Evolutionary conservation across 176 grass and related monocot species (phyloP).

Genomic region (Canna indica): DNA sequence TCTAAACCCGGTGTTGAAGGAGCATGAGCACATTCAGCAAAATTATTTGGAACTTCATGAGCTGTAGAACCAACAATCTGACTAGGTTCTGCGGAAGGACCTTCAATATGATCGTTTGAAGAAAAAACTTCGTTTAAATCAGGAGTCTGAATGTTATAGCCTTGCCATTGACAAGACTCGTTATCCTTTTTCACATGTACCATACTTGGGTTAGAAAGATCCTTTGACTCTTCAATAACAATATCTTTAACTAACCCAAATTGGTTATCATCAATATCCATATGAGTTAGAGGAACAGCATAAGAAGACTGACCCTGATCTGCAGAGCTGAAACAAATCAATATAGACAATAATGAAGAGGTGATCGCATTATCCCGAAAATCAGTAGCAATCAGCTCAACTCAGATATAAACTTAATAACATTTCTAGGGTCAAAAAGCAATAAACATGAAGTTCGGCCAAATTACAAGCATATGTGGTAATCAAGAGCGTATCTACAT

Average conservation of each 20-base stretch:
- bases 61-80: slow-evolving; percentile 32
- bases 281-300: slow-evolving; percentile 38
- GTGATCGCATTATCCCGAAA: not conserved
- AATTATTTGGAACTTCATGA: slow-evolving; percentile 43
- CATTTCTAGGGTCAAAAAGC: not conserved
- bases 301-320: slow-evolving; percentile 46
- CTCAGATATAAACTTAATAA: not conserved
- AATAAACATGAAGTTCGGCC: not conserved
- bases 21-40: slow-evolving; percentile 57
- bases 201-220: slow-evolving; percentile 20
- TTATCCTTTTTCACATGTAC: not conserved
- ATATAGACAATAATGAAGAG: not conserved
- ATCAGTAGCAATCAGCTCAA: not conserved
- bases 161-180: not conserved
- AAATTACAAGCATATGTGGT: too few species aligned
- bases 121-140: slow-evolving; percentile 88
- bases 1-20: slow-evolving; percentile 81
- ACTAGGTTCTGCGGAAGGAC: slow-evolving; percentile 22
- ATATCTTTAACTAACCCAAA: slow-evolving; percentile 28
- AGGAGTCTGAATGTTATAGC: slow-evolving; percentile 44
- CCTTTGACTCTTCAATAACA: slow-evolving; percentile 38
- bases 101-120: slow-evolving; percentile 46
- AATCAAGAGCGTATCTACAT: too few species aligned
- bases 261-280: slow-evolving; percentile 72
- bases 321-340: slow-evolving; percentile 29